These are phyloP conservation scores for Fagus crenata DNA, from an alignment of 306 rosid species.

Conservation along the genomic window DNA sequence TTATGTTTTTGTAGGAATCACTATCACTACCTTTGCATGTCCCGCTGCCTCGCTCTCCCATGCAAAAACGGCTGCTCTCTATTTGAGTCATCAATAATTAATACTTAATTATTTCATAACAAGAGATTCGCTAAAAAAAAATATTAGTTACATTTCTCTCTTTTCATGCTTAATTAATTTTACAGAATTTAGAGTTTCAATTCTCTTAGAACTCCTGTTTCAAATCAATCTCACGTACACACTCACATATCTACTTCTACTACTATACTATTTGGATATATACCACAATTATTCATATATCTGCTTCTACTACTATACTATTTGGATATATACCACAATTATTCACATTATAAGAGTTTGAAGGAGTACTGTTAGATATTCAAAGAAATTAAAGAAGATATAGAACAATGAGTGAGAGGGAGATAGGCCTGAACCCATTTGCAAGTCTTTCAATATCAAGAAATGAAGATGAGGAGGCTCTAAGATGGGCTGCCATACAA, in stretches of 20 bases:
- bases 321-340: too few relatives aligned
- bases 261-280: too few relatives aligned
- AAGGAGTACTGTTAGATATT: too few relatives aligned
- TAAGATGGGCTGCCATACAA: slow-evolving; percentile 20
- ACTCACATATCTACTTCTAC: too few relatives aligned
- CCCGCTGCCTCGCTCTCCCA: not conserved
- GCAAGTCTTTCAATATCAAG: not conserved
- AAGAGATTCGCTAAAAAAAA: too few relatives aligned
- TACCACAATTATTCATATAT: too few relatives aligned
- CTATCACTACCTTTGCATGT: slow-evolving; percentile 6
- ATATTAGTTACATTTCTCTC: too few relatives aligned
- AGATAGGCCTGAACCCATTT: not conserved
- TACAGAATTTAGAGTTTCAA: not conserved
- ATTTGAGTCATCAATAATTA: not conserved
- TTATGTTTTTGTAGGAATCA: not conserved
- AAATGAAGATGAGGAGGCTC: slow-evolving; percentile 15
- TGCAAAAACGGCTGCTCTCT: not conserved
- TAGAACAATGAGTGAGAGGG: not conserved
- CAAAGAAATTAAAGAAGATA: not conserved
- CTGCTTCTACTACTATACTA: too few relatives aligned
- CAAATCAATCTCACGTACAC: not conserved
- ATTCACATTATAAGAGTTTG: too few relatives aligned
- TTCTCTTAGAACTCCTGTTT: not conserved
- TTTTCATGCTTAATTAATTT: not conserved
- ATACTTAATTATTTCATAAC: not conserved